phyloP scores from a whole-genome alignment of 176 grass and related monocot genomes.

The Oryza glumipatula region DNA sequence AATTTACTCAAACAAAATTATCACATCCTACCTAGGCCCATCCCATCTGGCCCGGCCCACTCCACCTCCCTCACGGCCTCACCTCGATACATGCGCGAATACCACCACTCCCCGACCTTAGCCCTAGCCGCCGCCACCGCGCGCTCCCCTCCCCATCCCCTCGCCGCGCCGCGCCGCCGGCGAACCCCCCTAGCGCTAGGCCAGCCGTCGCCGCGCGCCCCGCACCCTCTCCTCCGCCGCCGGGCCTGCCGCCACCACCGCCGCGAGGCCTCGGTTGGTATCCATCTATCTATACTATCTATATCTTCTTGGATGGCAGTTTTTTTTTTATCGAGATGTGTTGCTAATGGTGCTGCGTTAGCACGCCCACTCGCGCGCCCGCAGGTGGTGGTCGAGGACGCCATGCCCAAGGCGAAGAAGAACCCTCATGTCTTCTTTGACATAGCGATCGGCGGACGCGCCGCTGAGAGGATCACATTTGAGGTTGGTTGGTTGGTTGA shows the following conservation, averaged over 20 bases:
- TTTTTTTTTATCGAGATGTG: background rate
- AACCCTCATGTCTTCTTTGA: slow-evolving; percentile 72
- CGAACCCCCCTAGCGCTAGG: background rate
- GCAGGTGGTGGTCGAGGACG: slow-evolving; percentile 42
- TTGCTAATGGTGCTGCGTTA: slow-evolving; percentile 21
- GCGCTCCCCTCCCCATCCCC: background rate
- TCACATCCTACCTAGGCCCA: too few relatives aligned
- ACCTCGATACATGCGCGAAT: background rate
- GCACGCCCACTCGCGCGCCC: background rate
- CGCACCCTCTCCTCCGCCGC: too few relatives aligned
- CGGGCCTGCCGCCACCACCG: too few relatives aligned
- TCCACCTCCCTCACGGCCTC: background rate
- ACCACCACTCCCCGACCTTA: background rate
- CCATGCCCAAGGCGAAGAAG: slow-evolving; percentile 61
- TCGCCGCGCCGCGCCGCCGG: too few relatives aligned
- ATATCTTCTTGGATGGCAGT: background rate
- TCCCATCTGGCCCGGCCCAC: background rate
- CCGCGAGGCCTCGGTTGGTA: background rate
- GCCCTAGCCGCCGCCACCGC: background rate
- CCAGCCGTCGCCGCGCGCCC: too few relatives aligned
- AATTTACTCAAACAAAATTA: too few relatives aligned
- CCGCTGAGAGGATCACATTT: slow-evolving; percentile 53
- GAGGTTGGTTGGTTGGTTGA: slow-evolving; percentile 53
- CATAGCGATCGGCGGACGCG: slow-evolving; percentile 48
- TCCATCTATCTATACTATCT: background rate